phyloP scores from a whole-genome alignment of 306 rosid genomes.

The apple (Malus domestica) region DNA sequence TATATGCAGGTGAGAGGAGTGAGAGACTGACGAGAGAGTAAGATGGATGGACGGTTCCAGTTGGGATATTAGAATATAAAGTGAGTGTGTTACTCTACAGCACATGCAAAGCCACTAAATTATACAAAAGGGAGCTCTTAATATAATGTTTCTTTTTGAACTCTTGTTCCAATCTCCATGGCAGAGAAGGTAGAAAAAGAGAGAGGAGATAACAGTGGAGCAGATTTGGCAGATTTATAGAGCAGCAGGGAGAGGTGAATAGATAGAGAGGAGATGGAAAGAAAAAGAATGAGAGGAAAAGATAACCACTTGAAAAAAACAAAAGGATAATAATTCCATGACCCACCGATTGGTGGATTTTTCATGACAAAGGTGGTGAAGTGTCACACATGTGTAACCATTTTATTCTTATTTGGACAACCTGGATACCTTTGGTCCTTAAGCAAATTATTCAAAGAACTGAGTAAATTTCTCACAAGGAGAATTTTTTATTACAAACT shows the following conservation, averaged over 20 bases:
- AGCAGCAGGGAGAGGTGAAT: not conserved
- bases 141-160: constrained; percentile 30
- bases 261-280: not conserved
- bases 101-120: constrained; percentile 64
- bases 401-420: constrained; percentile 17
- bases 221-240: constrained; percentile 55
- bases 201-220: constrained; percentile 37
- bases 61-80: constrained; percentile 29
- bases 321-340: constrained; percentile 20
- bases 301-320: not conserved
- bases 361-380: constrained; percentile 35
- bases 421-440: constrained; percentile 26
- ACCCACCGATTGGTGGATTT: constrained; percentile 33
- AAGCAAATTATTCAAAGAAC: not conserved
- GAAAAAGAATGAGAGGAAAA: not conserved
- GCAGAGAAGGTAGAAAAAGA: constrained; percentile 7
- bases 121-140: constrained; percentile 23
- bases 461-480: no score
- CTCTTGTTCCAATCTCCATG: constrained; percentile 33
- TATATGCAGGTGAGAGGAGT: constrained; percentile 22
- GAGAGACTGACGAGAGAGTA: constrained; percentile 11
- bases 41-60: constrained; percentile 30
- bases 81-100: constrained; percentile 44
- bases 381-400: constrained; percentile 35
- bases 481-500: no score